phyloP scores from a whole-genome alignment of 179 eudicot genomes.

The Silene vulgaris region DNA sequence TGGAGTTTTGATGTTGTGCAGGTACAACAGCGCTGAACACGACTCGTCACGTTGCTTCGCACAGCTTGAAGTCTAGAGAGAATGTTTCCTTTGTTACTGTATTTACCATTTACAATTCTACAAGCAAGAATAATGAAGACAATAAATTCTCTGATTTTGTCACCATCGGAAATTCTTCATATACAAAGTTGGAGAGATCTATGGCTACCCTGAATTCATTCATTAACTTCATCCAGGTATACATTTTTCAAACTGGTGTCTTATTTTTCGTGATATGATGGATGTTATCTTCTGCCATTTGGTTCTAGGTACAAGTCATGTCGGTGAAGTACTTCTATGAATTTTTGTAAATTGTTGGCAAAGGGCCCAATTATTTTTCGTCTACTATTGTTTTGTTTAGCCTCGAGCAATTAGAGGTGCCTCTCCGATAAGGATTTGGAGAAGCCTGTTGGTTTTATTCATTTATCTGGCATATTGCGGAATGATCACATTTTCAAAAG shows the following conservation, averaged over 20 bases:
- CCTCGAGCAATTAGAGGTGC: not conserved
- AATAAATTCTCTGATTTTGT: conserved; percentile 40
- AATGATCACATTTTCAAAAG: not conserved
- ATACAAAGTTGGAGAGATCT: conserved; percentile 75
- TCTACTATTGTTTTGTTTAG: not conserved
- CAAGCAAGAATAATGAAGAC: conserved; percentile 28
- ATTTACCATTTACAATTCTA: conserved; percentile 58
- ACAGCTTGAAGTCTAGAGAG: conserved; percentile 32
- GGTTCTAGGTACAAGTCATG: too few relatives aligned
- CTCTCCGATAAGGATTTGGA: too few relatives aligned
- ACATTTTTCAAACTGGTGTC: not conserved
- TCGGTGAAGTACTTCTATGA: too few relatives aligned
- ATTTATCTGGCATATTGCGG: not conserved
- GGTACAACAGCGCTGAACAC: conserved; percentile 70
- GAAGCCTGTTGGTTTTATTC: not conserved
- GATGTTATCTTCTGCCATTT: not conserved
- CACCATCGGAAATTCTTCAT: conserved; percentile 58
- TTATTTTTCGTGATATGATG: not conserved
- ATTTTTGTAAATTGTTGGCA: too few relatives aligned
- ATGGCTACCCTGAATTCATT: conserved; percentile 67
- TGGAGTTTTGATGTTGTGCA: conserved; percentile 29
- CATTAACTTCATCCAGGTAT: conserved; percentile 76
- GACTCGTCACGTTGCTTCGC: conserved; percentile 33
- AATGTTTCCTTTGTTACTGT: conserved; percentile 65
- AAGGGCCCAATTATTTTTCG: too few relatives aligned